These are phyloP conservation scores for Choiromyces venosus DNA, from an alignment of 495 filamentous ascomycete species.

Conservation along the genomic window DNA sequence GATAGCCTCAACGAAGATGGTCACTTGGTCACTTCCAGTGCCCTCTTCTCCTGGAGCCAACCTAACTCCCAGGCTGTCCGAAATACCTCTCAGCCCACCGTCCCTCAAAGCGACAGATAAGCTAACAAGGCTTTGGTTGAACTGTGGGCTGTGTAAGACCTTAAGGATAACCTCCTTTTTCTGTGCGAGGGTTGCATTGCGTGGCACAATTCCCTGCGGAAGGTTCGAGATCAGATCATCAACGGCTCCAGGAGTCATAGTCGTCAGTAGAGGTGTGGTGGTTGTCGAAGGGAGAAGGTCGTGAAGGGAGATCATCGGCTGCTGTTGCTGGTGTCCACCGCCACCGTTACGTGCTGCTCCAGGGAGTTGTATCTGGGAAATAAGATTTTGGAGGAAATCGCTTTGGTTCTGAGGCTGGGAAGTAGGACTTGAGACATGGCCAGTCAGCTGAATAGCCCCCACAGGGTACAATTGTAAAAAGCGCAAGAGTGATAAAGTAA, in stretches of 20 bases:
- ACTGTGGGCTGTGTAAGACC: slow-evolving; percentile 85
- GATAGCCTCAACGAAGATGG: slow-evolving; percentile 83
- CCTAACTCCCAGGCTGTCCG: slow-evolving; percentile 72
- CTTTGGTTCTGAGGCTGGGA: slow-evolving; percentile 63
- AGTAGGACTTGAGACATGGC: slow-evolving; percentile 48
- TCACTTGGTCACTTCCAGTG: slow-evolving; percentile 79
- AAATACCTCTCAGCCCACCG: slow-evolving; percentile 83
- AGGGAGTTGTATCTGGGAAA: slow-evolving; percentile 50
- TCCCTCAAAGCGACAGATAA: slow-evolving; percentile 83
- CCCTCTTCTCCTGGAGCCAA: slow-evolving; percentile 63
- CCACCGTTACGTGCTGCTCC: slow-evolving; percentile 15
- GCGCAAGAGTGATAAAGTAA: slow-evolving; percentile 10
- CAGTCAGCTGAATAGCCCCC: slow-evolving; percentile 22
- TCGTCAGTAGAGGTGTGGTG: slow-evolving; percentile 71
- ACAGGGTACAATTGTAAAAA: slow-evolving; percentile 8
- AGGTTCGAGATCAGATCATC: slow-evolving; percentile 71
- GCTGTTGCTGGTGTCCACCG: slow-evolving; percentile 46
- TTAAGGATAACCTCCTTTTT: slow-evolving; percentile 76
- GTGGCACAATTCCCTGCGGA: slow-evolving; percentile 55
- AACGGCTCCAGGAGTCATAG: slow-evolving; percentile 57
- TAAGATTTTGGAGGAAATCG: slow-evolving; percentile 73
- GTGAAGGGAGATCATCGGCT: slow-evolving; percentile 69
- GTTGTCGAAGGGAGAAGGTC: slow-evolving; percentile 73
- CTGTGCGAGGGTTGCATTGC: slow-evolving; percentile 53
- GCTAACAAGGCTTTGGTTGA: slow-evolving; percentile 75